Evolutionary conservation across 306 rosid genomes (phyloP).

Genomic region (Crotalaria pallida): DNA sequence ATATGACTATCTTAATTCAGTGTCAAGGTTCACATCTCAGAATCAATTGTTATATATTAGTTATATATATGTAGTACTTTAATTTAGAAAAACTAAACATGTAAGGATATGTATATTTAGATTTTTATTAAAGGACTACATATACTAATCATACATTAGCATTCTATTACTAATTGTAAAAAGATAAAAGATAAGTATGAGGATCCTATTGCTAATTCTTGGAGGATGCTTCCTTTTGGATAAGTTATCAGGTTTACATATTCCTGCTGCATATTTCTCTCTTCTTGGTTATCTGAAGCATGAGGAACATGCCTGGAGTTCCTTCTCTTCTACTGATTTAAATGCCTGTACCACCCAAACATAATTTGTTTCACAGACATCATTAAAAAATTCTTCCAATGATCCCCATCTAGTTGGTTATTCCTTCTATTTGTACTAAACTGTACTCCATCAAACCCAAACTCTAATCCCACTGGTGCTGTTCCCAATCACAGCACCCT

Average conservation of each 20-base stretch:
- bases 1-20: too few relatives aligned
- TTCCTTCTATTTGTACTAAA: not conserved
- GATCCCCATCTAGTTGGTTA: not conserved
- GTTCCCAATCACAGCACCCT: not conserved
- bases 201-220: not conserved
- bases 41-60: too few relatives aligned
- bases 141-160: too few relatives aligned
- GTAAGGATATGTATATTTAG: too few relatives aligned
- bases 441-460: not conserved
- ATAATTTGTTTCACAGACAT: not conserved
- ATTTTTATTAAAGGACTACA: too few relatives aligned
- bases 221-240: not conserved
- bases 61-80: too few relatives aligned
- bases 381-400: not conserved
- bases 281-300: not conserved
- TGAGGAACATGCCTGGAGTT: not conserved
- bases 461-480: not conserved
- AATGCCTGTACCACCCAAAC: not conserved
- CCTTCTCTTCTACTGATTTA: too few relatives aligned
- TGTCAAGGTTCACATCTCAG: too few relatives aligned
- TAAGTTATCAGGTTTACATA: not conserved
- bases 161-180: not conserved
- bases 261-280: not conserved
- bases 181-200: not conserved
- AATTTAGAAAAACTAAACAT: too few relatives aligned